Evolutionary conservation across 2,329 filamentous ascomycete species (phyloP).

Genomic region (Raffaelea arxii): DNA sequence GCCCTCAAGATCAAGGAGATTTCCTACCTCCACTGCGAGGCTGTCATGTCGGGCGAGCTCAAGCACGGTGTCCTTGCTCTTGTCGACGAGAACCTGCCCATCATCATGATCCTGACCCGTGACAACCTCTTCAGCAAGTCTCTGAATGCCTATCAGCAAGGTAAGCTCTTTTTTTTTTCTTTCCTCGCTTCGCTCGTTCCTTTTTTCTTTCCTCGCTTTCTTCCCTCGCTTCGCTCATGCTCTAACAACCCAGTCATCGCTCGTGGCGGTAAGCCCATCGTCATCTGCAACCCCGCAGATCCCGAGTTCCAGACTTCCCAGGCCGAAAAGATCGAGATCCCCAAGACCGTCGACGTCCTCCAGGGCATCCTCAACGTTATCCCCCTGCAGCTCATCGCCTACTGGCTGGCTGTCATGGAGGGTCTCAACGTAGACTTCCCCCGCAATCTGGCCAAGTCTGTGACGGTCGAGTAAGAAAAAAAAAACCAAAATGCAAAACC

Average conservation of each 20-base stretch:
- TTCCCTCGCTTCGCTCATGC: too few relatives aligned
- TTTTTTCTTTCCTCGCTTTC: too few relatives aligned
- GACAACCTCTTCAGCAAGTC: conserved; percentile 97
- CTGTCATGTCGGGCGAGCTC: conserved; percentile 98
- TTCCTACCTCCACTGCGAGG: conserved; percentile 98
- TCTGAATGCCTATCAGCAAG: conserved; percentile 98
- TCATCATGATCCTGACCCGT: conserved; percentile 98
- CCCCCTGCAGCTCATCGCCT: conserved; percentile 93
- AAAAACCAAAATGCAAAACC: too few relatives aligned
- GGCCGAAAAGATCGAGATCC: conserved; percentile 96
- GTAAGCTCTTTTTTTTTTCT: conserved; percentile 33
- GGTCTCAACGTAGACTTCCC: conserved; percentile 98
- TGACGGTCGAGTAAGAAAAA: conserved; percentile 79
- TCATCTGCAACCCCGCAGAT: conserved; percentile 91
- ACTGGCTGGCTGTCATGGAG: conserved; percentile 96
- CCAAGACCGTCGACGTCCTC: conserved; percentile 86
- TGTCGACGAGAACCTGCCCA: conserved; percentile 95
- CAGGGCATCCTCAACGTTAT: conserved; percentile 98
- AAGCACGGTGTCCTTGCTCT: conserved; percentile 98
- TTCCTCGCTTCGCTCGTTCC: too few relatives aligned
- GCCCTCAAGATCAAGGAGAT: conserved; percentile 99
- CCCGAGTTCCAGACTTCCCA: conserved; percentile 79
- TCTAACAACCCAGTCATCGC: conserved; percentile 62
- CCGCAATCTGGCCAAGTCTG: conserved; percentile 95
- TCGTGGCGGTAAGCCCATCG: conserved; percentile 89